phyloP scores from a whole-genome alignment of 306 rosid species.

The Vigna hirtella region DNA sequence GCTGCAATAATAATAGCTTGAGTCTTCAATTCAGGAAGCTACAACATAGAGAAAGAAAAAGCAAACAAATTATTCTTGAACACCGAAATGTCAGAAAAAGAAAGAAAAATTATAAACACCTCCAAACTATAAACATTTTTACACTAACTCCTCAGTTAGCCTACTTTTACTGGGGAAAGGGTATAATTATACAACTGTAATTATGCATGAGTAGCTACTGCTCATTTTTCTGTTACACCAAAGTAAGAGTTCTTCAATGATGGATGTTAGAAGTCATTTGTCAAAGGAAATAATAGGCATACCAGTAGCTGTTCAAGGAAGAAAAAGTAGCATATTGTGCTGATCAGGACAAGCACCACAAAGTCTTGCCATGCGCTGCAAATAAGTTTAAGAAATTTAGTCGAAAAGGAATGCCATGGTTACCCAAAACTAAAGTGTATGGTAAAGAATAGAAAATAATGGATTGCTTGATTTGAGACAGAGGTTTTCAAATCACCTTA shows the following conservation, averaged over 20 bases:
- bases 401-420: background rate
- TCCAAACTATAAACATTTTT: background rate
- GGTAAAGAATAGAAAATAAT: background rate
- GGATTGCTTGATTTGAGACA: slow-evolving; percentile 35
- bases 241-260: slow-evolving; percentile 3
- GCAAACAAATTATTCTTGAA: slow-evolving; percentile 16
- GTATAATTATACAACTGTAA: background rate
- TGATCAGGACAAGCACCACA: slow-evolving; percentile 88
- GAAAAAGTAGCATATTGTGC: slow-evolving; percentile 97
- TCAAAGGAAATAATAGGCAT: slow-evolving; percentile 51
- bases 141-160: background rate
- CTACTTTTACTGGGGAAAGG: background rate
- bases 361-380: slow-evolving; percentile 99
- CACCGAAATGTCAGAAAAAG: slow-evolving; percentile 7
- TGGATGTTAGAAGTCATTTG: slow-evolving; percentile 30
- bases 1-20: slow-evolving; percentile 80
- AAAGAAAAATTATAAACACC: background rate
- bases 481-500: slow-evolving; percentile 62
- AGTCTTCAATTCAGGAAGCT: slow-evolving; percentile 90
- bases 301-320: slow-evolving; percentile 99
- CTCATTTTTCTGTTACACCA: background rate
- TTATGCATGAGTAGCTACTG: slow-evolving; percentile 13
- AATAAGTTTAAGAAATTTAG: slow-evolving; percentile 18
- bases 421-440: background rate
- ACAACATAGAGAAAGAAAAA: slow-evolving; percentile 36